Evolutionary conservation across 106 monocot genomes (phyloP), one percentile per base, ranked within the genome.

Genomic region (Allium cepa): DNA sequence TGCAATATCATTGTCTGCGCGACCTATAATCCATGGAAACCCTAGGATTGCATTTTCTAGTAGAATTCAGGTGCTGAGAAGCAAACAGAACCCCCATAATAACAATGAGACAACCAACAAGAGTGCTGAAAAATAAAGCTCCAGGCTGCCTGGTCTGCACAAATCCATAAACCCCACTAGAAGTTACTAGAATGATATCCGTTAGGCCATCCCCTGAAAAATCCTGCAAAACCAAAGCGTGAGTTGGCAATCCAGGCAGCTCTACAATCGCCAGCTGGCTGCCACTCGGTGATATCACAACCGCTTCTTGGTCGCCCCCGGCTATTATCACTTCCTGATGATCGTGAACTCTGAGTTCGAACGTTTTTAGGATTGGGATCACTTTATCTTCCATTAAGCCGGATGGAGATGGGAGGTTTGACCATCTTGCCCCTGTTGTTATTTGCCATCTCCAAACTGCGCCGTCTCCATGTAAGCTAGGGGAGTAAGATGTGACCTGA

Each of bases 361-460:
- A 86, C 8, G 86, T 56, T 27, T 82, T 87, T 53, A 99, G 28
- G 17, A 92, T 99, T 1, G 92, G 97, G 50, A 99, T 92, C 11
- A 85, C 82, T 10, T 46, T 53, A 26, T 73, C 69, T 72, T 86
- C 88, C 78, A 75, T 84, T 76, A 82, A 82, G 57, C 92, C 86
- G 9, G 80, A 82, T 26, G 90, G 94, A 10, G 92, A 82, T 47
- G 91, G 88, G 15, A 83, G 88, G 71, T 90, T 99, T 17, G 92
- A 76, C 97, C 97, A 99, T 15, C 84, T 87, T 66, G 87, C 97
- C 36, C 92, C 92, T 3, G 97, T 87, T 64, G 83, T 72, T 3
- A 99, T 62, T 72, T 99, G 97, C 89, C 88, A 99, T 70, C 79
- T 80, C 92, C 97, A 99, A 17, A 84, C 71, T 13, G 87, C 92